Evolutionary conservation across 2,329 filamentous ascomycete genomes (phyloP).

Genomic region (Pseudocercospora fijiensis): DNA sequence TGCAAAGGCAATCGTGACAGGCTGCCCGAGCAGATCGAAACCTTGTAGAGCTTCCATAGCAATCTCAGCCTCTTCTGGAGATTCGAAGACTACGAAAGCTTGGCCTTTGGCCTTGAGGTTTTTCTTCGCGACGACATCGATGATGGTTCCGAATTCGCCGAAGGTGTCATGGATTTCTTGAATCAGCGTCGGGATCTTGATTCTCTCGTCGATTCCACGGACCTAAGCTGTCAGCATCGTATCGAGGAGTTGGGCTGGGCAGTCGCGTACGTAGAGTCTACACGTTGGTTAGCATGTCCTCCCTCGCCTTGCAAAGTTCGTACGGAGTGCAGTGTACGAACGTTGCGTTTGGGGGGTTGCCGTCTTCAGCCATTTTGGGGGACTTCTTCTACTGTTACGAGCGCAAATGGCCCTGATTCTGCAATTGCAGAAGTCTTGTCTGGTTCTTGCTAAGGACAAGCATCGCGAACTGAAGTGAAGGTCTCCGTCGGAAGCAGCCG

Average conservation of each 20-base stretch:
- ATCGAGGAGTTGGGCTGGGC: not conserved
- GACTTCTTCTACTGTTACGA: not conserved
- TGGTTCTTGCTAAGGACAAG: not conserved
- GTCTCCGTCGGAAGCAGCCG: conserved; percentile 1
- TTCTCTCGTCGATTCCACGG: conserved; percentile 87
- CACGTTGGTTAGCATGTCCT: conserved; percentile 26
- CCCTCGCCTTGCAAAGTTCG: conserved; percentile 34
- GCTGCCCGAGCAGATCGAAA: conserved; percentile 89
- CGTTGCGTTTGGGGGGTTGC: conserved; percentile 39
- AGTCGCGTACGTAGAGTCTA: conserved; percentile 38
- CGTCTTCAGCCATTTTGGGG: conserved; percentile 20
- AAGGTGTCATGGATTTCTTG: conserved; percentile 75
- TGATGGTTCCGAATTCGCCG: conserved; percentile 79
- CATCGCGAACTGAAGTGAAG: not conserved
- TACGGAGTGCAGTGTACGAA: conserved; percentile 47
- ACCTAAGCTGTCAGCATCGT: conserved; percentile 42
- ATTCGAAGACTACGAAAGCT: conserved; percentile 90
- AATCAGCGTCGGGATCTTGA: conserved; percentile 76
- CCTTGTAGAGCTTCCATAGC: conserved; percentile 89
- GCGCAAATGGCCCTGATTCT: conserved; percentile 1
- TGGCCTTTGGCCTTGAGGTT: conserved; percentile 93
- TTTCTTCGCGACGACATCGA: conserved; percentile 84
- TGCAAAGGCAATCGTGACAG: conserved; percentile 80
- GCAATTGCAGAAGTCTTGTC: not conserved
- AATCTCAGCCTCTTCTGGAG: conserved; percentile 70